phyloP scores from a whole-genome alignment of 2,329 filamentous ascomycete genomes.

The Magnaporthiopsis rhizophila region DNA sequence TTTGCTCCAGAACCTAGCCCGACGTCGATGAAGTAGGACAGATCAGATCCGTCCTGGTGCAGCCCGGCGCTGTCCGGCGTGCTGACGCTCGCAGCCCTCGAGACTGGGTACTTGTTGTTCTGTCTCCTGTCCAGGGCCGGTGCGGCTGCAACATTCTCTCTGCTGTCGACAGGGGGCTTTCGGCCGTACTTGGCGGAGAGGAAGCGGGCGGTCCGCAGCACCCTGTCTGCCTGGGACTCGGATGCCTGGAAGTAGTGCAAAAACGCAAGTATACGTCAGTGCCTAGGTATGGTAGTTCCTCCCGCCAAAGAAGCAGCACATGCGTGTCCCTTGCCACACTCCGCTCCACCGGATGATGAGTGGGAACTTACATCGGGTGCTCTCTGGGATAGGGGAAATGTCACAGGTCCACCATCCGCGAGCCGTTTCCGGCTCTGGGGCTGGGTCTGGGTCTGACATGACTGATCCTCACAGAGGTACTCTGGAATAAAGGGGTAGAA shows the following conservation, averaged over 20 bases:
- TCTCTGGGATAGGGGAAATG: constrained; percentile 34
- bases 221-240: neutral
- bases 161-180: neutral
- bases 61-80: constrained; percentile 44
- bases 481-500: constrained; percentile 38
- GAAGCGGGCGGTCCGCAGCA: constrained; percentile 1
- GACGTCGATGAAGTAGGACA: constrained; percentile 55
- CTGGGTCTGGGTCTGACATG: constrained; percentile 14
- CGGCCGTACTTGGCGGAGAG: constrained; percentile 4
- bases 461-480: constrained; percentile 17
- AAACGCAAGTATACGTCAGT: neutral
- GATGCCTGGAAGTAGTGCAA: neutral
- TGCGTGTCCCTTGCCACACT: neutral
- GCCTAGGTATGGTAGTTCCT: neutral
- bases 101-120: constrained; percentile 39
- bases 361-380: constrained; percentile 23
- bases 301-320: neutral
- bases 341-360: neutral
- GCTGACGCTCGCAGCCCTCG: constrained; percentile 33
- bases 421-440: constrained; percentile 11
- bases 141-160: neutral
- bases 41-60: constrained; percentile 57
- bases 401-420: constrained; percentile 19
- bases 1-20: constrained; percentile 46
- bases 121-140: constrained; percentile 26